Conservation (phyloP, 768 basidiomycete genomes). For the Lepiota subincarnata region DNA sequence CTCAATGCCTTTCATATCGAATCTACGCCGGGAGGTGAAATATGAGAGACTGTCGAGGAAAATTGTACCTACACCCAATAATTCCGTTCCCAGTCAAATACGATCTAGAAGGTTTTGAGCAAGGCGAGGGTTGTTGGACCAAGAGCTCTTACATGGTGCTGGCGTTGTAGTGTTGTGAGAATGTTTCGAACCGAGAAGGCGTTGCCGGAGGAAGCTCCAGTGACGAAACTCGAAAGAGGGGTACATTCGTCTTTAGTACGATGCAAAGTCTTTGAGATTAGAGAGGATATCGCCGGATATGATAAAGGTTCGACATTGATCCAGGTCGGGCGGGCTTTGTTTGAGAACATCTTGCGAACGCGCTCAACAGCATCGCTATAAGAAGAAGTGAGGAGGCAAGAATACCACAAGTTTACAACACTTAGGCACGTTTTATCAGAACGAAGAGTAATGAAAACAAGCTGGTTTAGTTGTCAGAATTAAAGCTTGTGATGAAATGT, state of each 20-base stretch:
- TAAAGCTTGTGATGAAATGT: neutral
- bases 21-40: conserved; percentile 29
- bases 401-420: neutral
- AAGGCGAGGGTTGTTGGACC: neutral
- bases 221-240: conserved; percentile 52
- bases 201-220: conserved; percentile 59
- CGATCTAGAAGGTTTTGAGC: conserved; percentile 38
- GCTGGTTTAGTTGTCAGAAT: conserved; percentile 27
- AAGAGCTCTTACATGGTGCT: conserved; percentile 46
- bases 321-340: conserved; percentile 59
- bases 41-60: neutral
- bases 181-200: conserved; percentile 67
- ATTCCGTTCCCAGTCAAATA: conserved; percentile 62
- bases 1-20: conserved; percentile 54
- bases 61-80: conserved; percentile 54
- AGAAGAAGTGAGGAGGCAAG: neutral
- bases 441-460: conserved; percentile 61
- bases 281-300: conserved; percentile 49
- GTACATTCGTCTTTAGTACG: conserved; percentile 51
- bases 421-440: conserved; percentile 45
- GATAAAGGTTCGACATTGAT: conserved; percentile 59
- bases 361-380: conserved; percentile 43
- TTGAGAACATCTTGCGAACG: conserved; percentile 54
- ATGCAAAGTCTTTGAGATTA: conserved; percentile 64
- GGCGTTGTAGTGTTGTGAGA: conserved; percentile 58